Conservation (phyloP, 2,329 filamentous ascomycete genomes). For the Zarea fungicola region DNA sequence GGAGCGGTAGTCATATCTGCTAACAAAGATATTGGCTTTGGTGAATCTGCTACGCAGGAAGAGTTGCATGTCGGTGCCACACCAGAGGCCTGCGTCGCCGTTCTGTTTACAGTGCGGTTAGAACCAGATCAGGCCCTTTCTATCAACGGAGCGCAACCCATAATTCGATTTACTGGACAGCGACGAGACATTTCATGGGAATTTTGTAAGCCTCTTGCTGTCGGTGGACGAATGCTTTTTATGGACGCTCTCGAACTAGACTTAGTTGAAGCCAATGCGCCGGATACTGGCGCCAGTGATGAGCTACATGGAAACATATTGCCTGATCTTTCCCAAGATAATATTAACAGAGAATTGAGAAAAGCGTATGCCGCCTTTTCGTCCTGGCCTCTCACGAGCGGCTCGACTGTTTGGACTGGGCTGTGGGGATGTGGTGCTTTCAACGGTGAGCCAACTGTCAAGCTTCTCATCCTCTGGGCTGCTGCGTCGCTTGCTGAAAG, state of each 20-base stretch:
- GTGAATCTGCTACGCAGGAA: conserved; percentile 32
- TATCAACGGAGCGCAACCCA: conserved; percentile 24
- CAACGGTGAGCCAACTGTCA: conserved; percentile 27
- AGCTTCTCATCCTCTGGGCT: conserved; percentile 28
- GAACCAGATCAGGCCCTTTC: conserved; percentile 22
- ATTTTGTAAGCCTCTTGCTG: background rate
- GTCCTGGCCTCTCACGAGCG: conserved; percentile 14
- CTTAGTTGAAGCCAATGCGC: conserved; percentile 7
- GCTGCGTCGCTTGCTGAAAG: conserved; percentile 24
- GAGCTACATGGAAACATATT: conserved; percentile 12
- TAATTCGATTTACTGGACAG: conserved; percentile 25
- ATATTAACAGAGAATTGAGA: conserved; percentile 25
- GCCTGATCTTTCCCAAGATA: conserved; percentile 22
- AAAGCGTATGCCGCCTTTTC: conserved; percentile 27
- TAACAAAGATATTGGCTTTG: conserved; percentile 31
- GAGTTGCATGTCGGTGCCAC: conserved; percentile 30
- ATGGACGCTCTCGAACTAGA: conserved; percentile 35
- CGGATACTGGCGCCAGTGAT: conserved; percentile 7
- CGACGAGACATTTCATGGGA: conserved; percentile 25
- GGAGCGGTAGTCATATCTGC: conserved; percentile 28
- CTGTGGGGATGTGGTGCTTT: conserved; percentile 33
- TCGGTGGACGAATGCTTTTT: conserved; percentile 27
- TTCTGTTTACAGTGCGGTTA: conserved; percentile 28
- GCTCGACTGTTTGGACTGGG: conserved; percentile 21
- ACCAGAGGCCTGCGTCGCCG: conserved; percentile 30